These are phyloP conservation scores for Metschnikowia cerradonensis DNA, from an alignment of 805 yeast genomes.

Conservation along the genomic window DNA sequence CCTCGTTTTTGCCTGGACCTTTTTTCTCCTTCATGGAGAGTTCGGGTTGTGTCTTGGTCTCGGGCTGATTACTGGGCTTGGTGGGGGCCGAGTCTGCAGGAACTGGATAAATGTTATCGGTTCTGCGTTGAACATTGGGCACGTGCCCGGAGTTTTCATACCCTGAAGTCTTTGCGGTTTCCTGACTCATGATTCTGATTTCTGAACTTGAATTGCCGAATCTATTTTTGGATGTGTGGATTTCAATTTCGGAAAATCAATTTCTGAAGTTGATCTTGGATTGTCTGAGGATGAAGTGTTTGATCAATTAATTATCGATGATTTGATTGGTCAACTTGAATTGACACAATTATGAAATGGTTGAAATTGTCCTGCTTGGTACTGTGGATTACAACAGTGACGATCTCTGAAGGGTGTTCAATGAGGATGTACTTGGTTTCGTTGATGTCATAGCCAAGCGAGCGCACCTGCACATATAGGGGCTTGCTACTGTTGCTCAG, in stretches of 20 bases:
- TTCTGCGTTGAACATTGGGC: constrained; percentile 2
- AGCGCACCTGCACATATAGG: constrained; percentile 1
- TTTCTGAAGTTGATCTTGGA: too few species aligned
- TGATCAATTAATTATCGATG: too few species aligned
- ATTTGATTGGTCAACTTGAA: too few species aligned
- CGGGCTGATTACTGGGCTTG: constrained; percentile 5
- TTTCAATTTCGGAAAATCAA: too few species aligned
- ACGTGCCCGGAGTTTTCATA: constrained; percentile 3
- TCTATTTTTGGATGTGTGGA: too few species aligned
- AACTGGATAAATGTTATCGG: constrained; percentile 2
- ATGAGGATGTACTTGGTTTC: neutral
- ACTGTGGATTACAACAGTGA: too few species aligned
- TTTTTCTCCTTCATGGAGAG: neutral
- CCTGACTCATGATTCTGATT: neutral
- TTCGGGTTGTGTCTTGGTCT: neutral
- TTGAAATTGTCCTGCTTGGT: too few species aligned
- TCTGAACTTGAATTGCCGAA: too few species aligned
- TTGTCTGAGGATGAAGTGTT: too few species aligned
- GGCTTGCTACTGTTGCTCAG: constrained; percentile 2
- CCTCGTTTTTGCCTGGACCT: neutral
- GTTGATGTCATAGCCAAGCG: constrained; percentile 2
- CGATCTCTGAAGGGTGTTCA: too few species aligned
- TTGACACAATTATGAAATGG: too few species aligned
- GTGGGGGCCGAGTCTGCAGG: neutral
- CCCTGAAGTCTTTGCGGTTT: neutral